A percentile compares a stretch with the other conserved stretches of the same genome.
These are phyloP conservation scores for Beverwykella pulmonaria DNA, from an alignment of 495 filamentous ascomycete genomes.

Conservation along the genomic window DNA sequence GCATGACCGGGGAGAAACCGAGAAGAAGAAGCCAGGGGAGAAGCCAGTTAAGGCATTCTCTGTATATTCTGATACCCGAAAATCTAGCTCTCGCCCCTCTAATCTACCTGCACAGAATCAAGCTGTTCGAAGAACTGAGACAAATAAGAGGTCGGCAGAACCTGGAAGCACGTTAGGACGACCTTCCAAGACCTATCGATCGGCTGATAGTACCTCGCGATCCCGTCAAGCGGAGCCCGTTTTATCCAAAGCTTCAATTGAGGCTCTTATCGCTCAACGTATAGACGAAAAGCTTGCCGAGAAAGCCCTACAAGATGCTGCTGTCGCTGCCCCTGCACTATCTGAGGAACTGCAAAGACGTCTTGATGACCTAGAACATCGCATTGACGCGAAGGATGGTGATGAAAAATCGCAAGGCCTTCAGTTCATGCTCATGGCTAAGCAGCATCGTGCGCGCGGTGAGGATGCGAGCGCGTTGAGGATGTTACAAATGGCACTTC, in stretches of 20 bases:
- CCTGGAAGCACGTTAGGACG: slow-evolving; percentile 21
- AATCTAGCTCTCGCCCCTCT: slow-evolving; percentile 46
- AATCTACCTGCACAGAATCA: slow-evolving; percentile 45
- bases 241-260: slow-evolving; percentile 76
- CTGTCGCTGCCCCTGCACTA: slow-evolving; percentile 54
- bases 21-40: slow-evolving; percentile 58
- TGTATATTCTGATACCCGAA: slow-evolving; percentile 75
- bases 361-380: slow-evolving; percentile 80
- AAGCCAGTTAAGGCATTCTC: slow-evolving; percentile 80
- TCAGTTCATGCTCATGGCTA: slow-evolving; percentile 83
- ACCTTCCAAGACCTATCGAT: slow-evolving; percentile 41
- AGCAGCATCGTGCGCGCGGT: slow-evolving; percentile 82
- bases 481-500: slow-evolving; percentile 83
- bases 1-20: slow-evolving; percentile 52
- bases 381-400: slow-evolving; percentile 77
- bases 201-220: slow-evolving; percentile 38
- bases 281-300: slow-evolving; percentile 85
- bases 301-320: slow-evolving; percentile 53
- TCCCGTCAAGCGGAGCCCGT: slow-evolving; percentile 41
- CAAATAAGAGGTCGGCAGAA: slow-evolving; percentile 33
- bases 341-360: slow-evolving; percentile 78
- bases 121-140: slow-evolving; percentile 46
- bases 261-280: slow-evolving; percentile 88
- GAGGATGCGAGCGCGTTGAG: slow-evolving; percentile 76
- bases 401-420: slow-evolving; percentile 68